Evolutionary conservation across 2,329 filamentous ascomycete genomes (phyloP), one percentile per base, ranked within the genome.

Genomic region (Aspergillus sp.): DNA sequence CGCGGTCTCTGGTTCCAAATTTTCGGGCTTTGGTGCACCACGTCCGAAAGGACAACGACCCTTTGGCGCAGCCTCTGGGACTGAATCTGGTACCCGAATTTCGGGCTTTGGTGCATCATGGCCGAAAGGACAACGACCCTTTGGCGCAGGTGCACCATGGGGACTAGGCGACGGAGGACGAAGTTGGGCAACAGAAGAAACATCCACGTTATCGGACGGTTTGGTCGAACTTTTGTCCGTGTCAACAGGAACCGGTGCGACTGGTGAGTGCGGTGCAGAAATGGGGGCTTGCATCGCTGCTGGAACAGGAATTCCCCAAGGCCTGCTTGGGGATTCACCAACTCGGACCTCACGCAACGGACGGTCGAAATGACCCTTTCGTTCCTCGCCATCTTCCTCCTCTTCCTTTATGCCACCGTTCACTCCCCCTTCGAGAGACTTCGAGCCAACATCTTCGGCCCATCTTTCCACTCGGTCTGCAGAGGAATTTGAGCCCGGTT

Each of bases 241-340:
- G 27, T 51, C 46, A 7, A 48, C 49, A 4, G 53, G 46, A 10
- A 45, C 49, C 35, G 55, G 50, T 30, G 49, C 54, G 41, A 45
- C 44, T 53, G 51, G 48, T 6, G 52, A 53, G 19, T 56, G 52
- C 29, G 55, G 42, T 31, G 50, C 55, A 46, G 56, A 60, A 12
- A 58, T 53, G 27, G 58, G 53, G 38, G 61, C 55, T n/a, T 61
- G 52, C 45, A 77, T 72, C 49, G 77, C 73, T 32, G 80, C 65
- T 3, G 90, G 90, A 0, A 96, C 84, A 5, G 82, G 81, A 41
- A 96, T 95, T 5, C 90, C 90, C 90, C 90, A 96, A 10, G 91
- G 91, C 36, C 91, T 78, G 64, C 87, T 95, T 5, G 91, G 91
- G 10, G 88, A 95, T 67, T 97, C 91, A 35, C 91, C 91, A 19